phyloP scores from a whole-genome alignment of 2,329 filamentous ascomycete species.

The Pezicula neosporulosa region DNA sequence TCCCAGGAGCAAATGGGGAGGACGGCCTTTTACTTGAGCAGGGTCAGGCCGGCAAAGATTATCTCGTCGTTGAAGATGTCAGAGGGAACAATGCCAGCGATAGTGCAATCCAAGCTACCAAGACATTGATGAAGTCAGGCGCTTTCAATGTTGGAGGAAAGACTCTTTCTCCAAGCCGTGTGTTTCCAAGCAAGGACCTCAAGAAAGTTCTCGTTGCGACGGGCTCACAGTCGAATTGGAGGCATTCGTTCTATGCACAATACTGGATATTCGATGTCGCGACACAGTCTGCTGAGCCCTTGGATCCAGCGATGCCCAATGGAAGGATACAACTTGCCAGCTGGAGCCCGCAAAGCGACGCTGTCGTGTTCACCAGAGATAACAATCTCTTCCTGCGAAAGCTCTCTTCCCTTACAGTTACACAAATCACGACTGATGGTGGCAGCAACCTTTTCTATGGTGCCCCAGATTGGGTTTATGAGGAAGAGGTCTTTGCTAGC shows the following conservation, averaged over 20 bases:
- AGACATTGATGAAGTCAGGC: slow-evolving; percentile 70
- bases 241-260: slow-evolving; percentile 79
- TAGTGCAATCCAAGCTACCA: slow-evolving; percentile 44
- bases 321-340: slow-evolving; percentile 76
- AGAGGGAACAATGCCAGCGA: slow-evolving; percentile 47
- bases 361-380: slow-evolving; percentile 81
- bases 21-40: slow-evolving; percentile 84
- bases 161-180: slow-evolving; percentile 53
- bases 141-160: slow-evolving; percentile 58
- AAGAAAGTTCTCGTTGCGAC: slow-evolving; percentile 84
- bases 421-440: slow-evolving; percentile 79
- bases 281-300: slow-evolving; percentile 70
- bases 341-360: slow-evolving; percentile 86
- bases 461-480: slow-evolving; percentile 96
- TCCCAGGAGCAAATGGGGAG: slow-evolving; percentile 68
- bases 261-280: slow-evolving; percentile 94
- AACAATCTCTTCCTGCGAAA: slow-evolving; percentile 88
- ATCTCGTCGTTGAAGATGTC: slow-evolving; percentile 84
- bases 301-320: slow-evolving; percentile 66
- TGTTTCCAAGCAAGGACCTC: slow-evolving; percentile 78
- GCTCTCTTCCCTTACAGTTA: slow-evolving; percentile 36
- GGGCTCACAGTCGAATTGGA: slow-evolving; percentile 72
- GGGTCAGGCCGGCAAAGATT: slow-evolving; percentile 62
- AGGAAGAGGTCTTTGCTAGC: slow-evolving; percentile 74
- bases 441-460: slow-evolving; percentile 90